Evolutionary conservation across 2,329 filamentous ascomycete species (phyloP).

Genomic region (Alternaria infectoria): DNA sequence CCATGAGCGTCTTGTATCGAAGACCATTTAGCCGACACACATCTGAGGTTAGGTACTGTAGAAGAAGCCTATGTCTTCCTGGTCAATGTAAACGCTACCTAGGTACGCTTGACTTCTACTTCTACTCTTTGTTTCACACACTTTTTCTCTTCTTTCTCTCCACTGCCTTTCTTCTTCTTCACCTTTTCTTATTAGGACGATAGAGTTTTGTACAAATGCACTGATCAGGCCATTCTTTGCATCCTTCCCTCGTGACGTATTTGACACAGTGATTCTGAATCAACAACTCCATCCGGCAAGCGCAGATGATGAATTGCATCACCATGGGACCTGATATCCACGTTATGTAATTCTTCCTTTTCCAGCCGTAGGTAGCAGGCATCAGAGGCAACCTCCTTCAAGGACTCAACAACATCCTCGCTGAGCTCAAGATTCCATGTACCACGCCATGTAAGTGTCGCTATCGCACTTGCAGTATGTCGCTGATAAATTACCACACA

Average conservation of each 20-base stretch:
- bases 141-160: neutral
- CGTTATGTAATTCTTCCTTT: slow-evolving; percentile 24
- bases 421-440: slow-evolving; percentile 27
- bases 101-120: neutral
- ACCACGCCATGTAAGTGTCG: slow-evolving; percentile 28
- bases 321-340: slow-evolving; percentile 26
- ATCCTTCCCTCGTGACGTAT: slow-evolving; percentile 25
- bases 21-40: neutral
- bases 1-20: no score
- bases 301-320: slow-evolving; percentile 27
- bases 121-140: neutral
- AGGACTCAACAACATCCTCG: slow-evolving; percentile 24
- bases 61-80: neutral
- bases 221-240: slow-evolving; percentile 10
- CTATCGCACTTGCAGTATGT: slow-evolving; percentile 22
- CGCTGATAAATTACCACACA: slow-evolving; percentile 28
- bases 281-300: slow-evolving; percentile 25
- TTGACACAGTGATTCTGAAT: slow-evolving; percentile 23
- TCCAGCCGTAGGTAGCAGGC: neutral
- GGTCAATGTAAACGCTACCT: neutral
- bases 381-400: slow-evolving; percentile 11
- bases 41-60: neutral
- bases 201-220: neutral
- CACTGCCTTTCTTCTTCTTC: neutral
- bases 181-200: neutral